Evolutionary conservation across 2,329 filamentous ascomycete species (phyloP), one percentile per base, ranked within the genome.

Genomic region (Zymoseptoria pseudotritici): DNA sequence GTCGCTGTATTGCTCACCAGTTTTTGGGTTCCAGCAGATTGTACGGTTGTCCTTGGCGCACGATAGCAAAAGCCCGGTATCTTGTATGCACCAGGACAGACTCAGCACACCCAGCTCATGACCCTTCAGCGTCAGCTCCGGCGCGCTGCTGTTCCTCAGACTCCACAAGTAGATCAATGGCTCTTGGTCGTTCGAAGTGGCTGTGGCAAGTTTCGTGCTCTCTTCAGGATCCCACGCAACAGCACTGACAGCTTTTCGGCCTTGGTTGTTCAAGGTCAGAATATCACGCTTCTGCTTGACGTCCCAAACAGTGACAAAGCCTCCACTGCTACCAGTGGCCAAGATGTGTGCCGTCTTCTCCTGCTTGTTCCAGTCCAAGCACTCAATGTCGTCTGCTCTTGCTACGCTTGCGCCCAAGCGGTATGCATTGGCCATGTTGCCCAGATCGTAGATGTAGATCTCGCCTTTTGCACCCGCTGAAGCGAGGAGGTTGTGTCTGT

Each of bases 271-370:
- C 65, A 99, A 81, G 42, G 92, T 97, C 76, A 99, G 79, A 58
- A 92, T 97, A 68, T 96, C 91, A 78, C 96, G 97, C 83, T 96
- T 97, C 11, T 90, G 91, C 80, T 96, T 97, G 65, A 97, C 83
- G 77, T 99, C 94, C 94, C 94, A 99, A 19, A 99, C 93, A 2
- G 94, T 97, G 42, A 97, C 92, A 71, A 97, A 96, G 4, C 94
- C 94, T 55, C 91, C 92, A 63, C 86, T 89, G 72, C 92, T 93
- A 66, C 94, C 94, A 9, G 93, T 97, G 19, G 93, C 94, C 67
- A 99, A 79, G 73, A 99, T 99, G 73, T 99, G 93, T 13, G 93
- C 86, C 50, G 97, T 93, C 78, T 96, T 97, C 59, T 73, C 69
- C 57, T 70, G 70, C 72, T 91, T 92, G 77, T 99, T 99, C 95